Base-by-base conservation (phyloP, 768 basidiomycete species). In the Mycena olivaceomarginata region DNA sequence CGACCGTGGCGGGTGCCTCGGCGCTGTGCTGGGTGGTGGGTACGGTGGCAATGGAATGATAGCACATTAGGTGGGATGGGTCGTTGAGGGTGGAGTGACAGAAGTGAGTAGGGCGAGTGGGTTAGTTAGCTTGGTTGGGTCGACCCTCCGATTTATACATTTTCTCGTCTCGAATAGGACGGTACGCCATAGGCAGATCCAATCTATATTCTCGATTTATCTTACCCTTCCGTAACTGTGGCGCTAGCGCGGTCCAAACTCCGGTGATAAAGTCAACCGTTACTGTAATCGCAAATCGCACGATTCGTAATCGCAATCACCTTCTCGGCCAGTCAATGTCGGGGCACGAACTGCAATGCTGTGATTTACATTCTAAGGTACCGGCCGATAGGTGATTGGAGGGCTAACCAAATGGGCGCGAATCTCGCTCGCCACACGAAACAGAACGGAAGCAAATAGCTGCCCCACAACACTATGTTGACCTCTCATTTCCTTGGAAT, bases 1-100 rank as follows among this genome's bases (percentile, higher is more conserved):
- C 31, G 31, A 4, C 77, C 82, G 84, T 18, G 48, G 80, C 68
- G 63, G 81, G 70, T 37, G 80, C 64, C 65, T 80, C 79, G 70
- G 80, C 51, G 13, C 83, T 39, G 25, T 2, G 57, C 59, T 66
- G 46, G 37, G 39, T 41, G 53, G 51, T 20, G 51, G 51, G 53
- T 9, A 40, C 22, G 37, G 48, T 51, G 48, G 53, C 57, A 51
- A 48, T 65, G 16, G 72, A n/a, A 16, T 66, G 51, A 31, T 31
- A 4, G 31, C 31, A 31, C 72, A 73, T 73, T 25, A 39, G 16
- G n/a, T 41, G 12, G 16, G 57, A 59, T 56, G 56, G 31, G 20
- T 53, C 16, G 56, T 16, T 16, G 45, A 37, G 59, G 37, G 18
- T 8, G 31, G 18, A 20, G 20, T 43, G 43, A 25, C n/a, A 51